Evolutionary conservation across 2,329 filamentous ascomycete species (phyloP).

Genomic region (Trichoderma cornu-damae): DNA sequence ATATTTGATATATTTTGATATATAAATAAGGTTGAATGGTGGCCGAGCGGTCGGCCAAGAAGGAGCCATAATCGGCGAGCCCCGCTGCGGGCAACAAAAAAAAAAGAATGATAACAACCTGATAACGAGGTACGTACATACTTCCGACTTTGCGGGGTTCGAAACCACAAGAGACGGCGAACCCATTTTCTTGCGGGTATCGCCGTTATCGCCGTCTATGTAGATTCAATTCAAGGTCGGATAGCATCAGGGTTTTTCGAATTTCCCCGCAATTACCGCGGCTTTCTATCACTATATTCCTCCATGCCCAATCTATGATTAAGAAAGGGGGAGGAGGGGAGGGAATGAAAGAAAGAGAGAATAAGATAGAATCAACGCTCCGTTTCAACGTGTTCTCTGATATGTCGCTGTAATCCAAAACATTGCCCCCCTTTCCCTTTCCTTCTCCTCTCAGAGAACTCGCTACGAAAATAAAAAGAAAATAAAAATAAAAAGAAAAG

Average conservation of each 20-base stretch:
- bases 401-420: not conserved
- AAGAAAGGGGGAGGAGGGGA: too few relatives aligned
- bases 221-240: not conserved
- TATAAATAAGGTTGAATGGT: too few relatives aligned
- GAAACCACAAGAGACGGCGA: too few relatives aligned
- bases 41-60: not conserved
- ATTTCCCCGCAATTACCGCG: not conserved
- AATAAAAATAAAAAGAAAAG: too few relatives aligned
- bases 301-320: too few relatives aligned
- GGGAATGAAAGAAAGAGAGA: too few relatives aligned
- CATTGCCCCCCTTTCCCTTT: not conserved
- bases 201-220: not conserved
- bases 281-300: too few relatives aligned
- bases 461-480: too few relatives aligned
- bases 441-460: not conserved
- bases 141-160: too few relatives aligned
- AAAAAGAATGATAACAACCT: too few relatives aligned
- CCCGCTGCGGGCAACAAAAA: not conserved
- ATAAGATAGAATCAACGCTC: not conserved
- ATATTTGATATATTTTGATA: too few relatives aligned
- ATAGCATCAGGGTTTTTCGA: not conserved
- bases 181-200: not conserved
- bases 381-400: not conserved
- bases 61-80: slow-evolving; percentile 4
- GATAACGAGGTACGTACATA: too few relatives aligned